Conservation (phyloP, 2,329 filamentous ascomycete genomes). For the Trichoderma semiorbis region DNA sequence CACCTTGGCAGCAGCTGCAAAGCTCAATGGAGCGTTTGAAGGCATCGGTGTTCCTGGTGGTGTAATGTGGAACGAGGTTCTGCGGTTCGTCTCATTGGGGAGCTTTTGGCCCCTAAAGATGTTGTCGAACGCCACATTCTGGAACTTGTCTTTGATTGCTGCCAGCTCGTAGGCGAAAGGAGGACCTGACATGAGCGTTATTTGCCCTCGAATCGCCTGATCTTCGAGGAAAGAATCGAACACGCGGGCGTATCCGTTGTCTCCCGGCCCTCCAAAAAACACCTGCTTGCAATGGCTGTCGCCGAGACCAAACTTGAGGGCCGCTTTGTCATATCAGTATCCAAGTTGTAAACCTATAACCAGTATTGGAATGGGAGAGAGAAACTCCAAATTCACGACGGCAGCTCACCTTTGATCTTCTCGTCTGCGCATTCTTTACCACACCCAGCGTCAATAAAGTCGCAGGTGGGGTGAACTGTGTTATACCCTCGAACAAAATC, state of each 20-base stretch:
- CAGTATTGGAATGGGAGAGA: neutral
- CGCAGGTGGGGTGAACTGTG: slow-evolving; percentile 34
- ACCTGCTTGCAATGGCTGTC: slow-evolving; percentile 40
- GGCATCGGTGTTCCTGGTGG: slow-evolving; percentile 21
- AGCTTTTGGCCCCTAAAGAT: slow-evolving; percentile 28
- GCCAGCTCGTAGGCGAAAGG: slow-evolving; percentile 37
- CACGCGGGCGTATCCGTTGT: slow-evolving; percentile 41
- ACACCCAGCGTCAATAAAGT: slow-evolving; percentile 40
- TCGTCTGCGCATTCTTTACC: slow-evolving; percentile 42
- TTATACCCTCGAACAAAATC: slow-evolving; percentile 42
- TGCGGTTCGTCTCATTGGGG: slow-evolving; percentile 20
- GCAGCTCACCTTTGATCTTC: slow-evolving; percentile 37
- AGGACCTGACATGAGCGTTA: slow-evolving; percentile 38
- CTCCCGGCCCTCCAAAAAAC: slow-evolving; percentile 40
- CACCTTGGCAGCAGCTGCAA: slow-evolving; percentile 20
- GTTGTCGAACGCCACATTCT: slow-evolving; percentile 24
- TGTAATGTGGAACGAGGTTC: slow-evolving; percentile 21
- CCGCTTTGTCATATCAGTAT: slow-evolving; percentile 24
- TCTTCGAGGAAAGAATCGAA: slow-evolving; percentile 32
- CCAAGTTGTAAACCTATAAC: neutral
- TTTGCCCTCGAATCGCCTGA: slow-evolving; percentile 26
- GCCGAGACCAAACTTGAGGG: slow-evolving; percentile 31
- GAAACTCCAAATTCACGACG: neutral
- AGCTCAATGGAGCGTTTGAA: slow-evolving; percentile 16
- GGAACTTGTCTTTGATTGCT: slow-evolving; percentile 29